phyloP scores from a whole-genome alignment of 352 stramenopile species.

The Globisporangium lucens region DNA sequence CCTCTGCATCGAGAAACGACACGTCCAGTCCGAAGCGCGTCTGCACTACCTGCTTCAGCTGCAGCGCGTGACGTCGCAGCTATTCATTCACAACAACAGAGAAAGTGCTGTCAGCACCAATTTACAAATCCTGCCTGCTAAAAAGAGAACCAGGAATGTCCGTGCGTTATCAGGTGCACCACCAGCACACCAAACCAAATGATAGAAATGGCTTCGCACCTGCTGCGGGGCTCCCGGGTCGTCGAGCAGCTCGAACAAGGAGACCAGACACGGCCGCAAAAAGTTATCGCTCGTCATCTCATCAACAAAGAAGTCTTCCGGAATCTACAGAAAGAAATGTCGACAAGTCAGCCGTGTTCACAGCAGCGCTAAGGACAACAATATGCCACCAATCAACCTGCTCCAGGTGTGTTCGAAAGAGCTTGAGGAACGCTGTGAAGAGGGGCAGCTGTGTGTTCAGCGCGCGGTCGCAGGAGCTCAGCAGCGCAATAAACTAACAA shows the following conservation, averaged over 20 bases:
- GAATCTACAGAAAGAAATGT: slow-evolving; percentile 32
- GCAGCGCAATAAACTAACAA: slow-evolving; percentile 54
- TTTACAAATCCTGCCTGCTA: not conserved
- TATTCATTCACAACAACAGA: slow-evolving; percentile 7
- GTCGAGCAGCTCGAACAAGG: slow-evolving; percentile 61
- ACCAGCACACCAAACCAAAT: not conserved
- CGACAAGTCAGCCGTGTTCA: not conserved
- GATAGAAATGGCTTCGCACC: slow-evolving; percentile 19
- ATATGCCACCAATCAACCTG: slow-evolving; percentile 25
- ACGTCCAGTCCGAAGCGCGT: slow-evolving; percentile 37
- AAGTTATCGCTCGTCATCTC: slow-evolving; percentile 61
- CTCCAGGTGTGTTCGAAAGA: slow-evolving; percentile 53
- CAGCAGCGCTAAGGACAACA: not conserved
- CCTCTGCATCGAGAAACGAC: slow-evolving; percentile 21
- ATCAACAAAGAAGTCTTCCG: slow-evolving; percentile 70
- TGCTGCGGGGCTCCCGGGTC: slow-evolving; percentile 34
- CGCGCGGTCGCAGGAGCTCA: slow-evolving; percentile 62
- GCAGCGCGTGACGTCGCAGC: slow-evolving; percentile 27
- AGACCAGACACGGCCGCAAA: slow-evolving; percentile 51
- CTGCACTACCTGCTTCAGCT: slow-evolving; percentile 34
- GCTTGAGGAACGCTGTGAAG: slow-evolving; percentile 55
- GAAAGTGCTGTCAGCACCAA: not conserved
- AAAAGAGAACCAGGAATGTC: not conserved
- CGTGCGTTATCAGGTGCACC: slow-evolving; percentile 3
- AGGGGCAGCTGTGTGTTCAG: slow-evolving; percentile 36